A percentile compares a stretch with the other conserved stretches of the same genome.
These are phyloP conservation scores for Aegle marmelos DNA, from an alignment of 345 rosid species.

Conservation along the genomic window DNA sequence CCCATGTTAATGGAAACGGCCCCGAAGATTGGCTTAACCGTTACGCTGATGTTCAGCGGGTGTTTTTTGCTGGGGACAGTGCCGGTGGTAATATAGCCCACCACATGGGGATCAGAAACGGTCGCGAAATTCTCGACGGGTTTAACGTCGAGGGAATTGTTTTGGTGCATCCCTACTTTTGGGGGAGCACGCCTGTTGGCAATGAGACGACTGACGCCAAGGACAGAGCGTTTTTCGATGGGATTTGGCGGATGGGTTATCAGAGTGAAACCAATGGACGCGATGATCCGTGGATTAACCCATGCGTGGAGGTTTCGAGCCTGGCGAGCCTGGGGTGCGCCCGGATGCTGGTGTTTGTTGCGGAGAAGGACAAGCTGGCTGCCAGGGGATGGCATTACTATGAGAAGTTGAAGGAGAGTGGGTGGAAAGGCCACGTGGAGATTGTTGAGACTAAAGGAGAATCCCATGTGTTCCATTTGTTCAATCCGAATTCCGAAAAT, in stretches of 20 bases:
- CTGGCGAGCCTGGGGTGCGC: background rate
- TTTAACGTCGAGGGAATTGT: background rate
- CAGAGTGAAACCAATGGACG: background rate
- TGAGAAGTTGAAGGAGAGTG: background rate
- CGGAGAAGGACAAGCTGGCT: background rate
- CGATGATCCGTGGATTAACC: background rate
- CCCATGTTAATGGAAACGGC: background rate
- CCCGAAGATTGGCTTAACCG: background rate
- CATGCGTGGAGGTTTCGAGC: background rate
- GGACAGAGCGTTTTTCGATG: background rate
- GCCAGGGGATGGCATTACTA: background rate
- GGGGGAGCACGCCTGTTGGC: background rate
- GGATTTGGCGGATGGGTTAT: background rate
- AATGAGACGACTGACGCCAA: background rate
- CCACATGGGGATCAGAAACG: background rate
- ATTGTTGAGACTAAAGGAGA: background rate
- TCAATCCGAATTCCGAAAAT: background rate
- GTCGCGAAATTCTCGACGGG: background rate
- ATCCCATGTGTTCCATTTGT: background rate
- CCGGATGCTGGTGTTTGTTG: background rate
- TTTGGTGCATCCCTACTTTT: background rate
- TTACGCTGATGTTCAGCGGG: background rate
- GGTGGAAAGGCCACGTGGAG: background rate
- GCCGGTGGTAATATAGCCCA: background rate
- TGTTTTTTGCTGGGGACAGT: background rate